A percentile compares a stretch with the other conserved stretches of the same genome.
Conservation (phyloP, 2,329 filamentous ascomycete species). For the Curvularia spicifera region DNA sequence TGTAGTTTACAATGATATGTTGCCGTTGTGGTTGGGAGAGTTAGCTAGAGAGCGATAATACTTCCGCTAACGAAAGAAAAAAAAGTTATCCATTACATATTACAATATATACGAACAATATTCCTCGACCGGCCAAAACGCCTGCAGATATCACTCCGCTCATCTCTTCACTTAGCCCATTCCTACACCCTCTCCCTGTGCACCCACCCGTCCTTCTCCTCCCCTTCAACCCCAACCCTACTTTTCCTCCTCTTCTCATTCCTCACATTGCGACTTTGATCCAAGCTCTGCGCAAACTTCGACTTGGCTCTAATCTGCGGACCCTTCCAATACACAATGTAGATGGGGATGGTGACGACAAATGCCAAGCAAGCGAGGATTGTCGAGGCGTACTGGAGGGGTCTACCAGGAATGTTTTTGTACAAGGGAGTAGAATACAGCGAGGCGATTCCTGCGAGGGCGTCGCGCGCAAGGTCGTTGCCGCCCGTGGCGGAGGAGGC, state of each 20-base stretch:
- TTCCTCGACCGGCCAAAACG: no score
- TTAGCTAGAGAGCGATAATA: no score
- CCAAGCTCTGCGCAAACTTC: constrained; percentile 59
- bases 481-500: constrained; percentile 77
- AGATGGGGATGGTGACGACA: constrained; percentile 60
- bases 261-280: constrained; percentile 37
- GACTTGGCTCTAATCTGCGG: constrained; percentile 59
- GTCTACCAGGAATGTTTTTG: constrained; percentile 44
- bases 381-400: constrained; percentile 61
- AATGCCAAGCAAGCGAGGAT: constrained; percentile 60
- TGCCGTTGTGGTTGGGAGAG: no score
- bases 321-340: constrained; percentile 64
- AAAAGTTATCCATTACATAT: no score
- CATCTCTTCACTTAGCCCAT: no score
- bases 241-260: constrained; percentile 38
- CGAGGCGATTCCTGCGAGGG: constrained; percentile 74
- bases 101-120: no score
- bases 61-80: no score
- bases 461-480: constrained; percentile 76
- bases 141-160: no score
- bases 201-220: neutral
- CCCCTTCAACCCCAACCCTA: constrained; percentile 19
- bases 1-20: no score
- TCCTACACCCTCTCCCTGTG: constrained; percentile 12
- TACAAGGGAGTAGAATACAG: constrained; percentile 66